phyloP scores from a whole-genome alignment of 345 rosid genomes.

The Acer negundo region DNA sequence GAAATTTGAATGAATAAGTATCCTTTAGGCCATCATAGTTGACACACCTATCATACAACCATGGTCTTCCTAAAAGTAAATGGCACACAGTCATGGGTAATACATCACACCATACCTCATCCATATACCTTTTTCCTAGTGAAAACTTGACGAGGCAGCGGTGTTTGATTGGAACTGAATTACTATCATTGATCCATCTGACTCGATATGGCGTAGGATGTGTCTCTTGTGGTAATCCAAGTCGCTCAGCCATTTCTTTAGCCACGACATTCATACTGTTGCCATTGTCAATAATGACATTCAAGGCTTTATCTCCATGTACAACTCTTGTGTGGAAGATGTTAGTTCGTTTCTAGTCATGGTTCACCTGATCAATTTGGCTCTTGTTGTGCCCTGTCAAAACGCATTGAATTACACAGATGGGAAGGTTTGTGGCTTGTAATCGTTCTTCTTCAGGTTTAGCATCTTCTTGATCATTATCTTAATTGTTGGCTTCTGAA shows the following conservation, averaged over 20 bases:
- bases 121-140: background rate
- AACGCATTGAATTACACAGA: no score
- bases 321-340: background rate
- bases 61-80: background rate
- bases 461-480: no score
- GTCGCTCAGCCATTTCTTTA: background rate
- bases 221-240: background rate
- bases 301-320: background rate
- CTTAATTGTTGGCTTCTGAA: background rate
- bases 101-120: conserved; percentile 10
- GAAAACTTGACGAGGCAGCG: background rate
- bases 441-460: no score
- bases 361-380: no score
- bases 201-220: background rate
- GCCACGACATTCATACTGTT: background rate
- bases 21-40: conserved; percentile 1
- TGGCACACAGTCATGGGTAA: background rate
- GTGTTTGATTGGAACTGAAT: background rate
- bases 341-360: background rate
- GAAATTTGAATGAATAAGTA: background rate
- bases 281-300: background rate
- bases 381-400: no score
- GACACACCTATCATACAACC: background rate
- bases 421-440: no score
- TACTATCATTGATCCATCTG: background rate